A percentile compares a stretch with the other conserved stretches of the same genome.
These are phyloP conservation scores for Stachybotrys chlorohalonatus DNA, from an alignment of 2,329 filamentous ascomycete genomes.

Conservation along the genomic window DNA sequence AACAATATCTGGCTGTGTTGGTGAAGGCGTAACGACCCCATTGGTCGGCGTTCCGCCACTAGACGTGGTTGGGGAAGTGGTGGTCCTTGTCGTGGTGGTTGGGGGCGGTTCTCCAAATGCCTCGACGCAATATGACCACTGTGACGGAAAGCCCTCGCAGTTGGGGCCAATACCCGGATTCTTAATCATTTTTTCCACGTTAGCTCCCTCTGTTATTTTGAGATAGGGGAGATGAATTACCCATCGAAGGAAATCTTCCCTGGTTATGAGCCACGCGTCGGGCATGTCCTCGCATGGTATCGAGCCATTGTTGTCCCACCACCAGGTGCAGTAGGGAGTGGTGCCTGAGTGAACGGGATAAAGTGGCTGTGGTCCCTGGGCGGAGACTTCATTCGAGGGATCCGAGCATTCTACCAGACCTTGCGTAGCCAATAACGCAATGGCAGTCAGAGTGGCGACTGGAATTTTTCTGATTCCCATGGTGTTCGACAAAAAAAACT, in stretches of 20 bases:
- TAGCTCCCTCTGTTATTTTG: neutral
- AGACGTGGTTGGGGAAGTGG: neutral
- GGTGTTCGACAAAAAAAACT: no score
- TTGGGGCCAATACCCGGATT: neutral
- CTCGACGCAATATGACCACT: constrained; percentile 2
- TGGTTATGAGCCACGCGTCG: neutral
- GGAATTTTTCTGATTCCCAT: no score
- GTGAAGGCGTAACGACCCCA: constrained; percentile 4
- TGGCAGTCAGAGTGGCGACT: no score
- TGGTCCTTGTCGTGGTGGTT: neutral
- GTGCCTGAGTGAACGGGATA: neutral
- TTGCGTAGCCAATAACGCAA: no score
- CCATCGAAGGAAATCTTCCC: constrained; percentile 2
- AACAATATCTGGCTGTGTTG: constrained; percentile 7
- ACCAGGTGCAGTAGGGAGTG: constrained; percentile 1
- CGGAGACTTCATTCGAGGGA: no score
- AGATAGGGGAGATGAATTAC: neutral
- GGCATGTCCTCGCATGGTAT: constrained; percentile 1
- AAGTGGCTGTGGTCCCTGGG: neutral
- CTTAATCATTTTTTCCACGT: neutral
- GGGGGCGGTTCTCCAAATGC: neutral
- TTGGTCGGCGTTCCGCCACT: neutral
- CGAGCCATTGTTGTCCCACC: constrained; percentile 1
- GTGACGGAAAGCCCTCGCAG: neutral
- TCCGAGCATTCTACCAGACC: no score